Base-by-base conservation (phyloP, 805 yeast species). In the Pichia thaimueangensis region DNA sequence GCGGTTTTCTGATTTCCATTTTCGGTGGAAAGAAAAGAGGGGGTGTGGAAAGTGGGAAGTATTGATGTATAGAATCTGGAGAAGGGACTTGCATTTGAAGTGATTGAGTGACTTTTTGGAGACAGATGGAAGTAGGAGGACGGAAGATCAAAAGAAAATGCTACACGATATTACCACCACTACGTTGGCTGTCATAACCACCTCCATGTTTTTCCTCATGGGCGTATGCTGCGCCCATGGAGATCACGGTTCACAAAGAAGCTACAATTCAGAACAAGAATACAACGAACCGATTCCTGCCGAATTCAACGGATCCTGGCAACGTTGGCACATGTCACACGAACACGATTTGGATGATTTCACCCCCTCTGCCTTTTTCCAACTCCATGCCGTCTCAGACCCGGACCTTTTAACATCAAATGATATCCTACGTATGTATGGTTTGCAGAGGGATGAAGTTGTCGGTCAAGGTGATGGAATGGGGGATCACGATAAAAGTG, bases 401-500 rank as follows among this genome's bases (percentile, higher is more conserved):
- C 87, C 83, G 33, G 60, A 65, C 39, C 65, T 85, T 62, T 16
- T 45, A 7, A 33, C 45, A 10, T 5, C 35, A 3, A 40, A 35
- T 1, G 97, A 91, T 57, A 82, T 91, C 30, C 60, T 91, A 45
- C 74, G 83, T 50, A 67, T 87, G 51, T 91, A 91, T 57, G 98
- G 98, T 3, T 63, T 91, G 42, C 65, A 71, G 36, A 73, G 93
- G 48, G 80, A 76, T 4, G 77, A 73, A 45, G 77, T 82, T 21
- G 82, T 87, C 13, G 97, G 97, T 10, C 82, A 76, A 50, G 97
- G 97, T 35, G 82, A 86, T 45, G 97, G 97, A 6, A 76, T 82
- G 79, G 96, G 96, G 1, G 67, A 71, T 15, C 91, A 82, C 55
- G 85, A 78, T 51, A 78, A 80, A 37, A 71, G 78, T 17, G 82